Evolutionary conservation across 2,329 filamentous ascomycete species (phyloP).

Genomic region (Trichophyton verrucosum): DNA sequence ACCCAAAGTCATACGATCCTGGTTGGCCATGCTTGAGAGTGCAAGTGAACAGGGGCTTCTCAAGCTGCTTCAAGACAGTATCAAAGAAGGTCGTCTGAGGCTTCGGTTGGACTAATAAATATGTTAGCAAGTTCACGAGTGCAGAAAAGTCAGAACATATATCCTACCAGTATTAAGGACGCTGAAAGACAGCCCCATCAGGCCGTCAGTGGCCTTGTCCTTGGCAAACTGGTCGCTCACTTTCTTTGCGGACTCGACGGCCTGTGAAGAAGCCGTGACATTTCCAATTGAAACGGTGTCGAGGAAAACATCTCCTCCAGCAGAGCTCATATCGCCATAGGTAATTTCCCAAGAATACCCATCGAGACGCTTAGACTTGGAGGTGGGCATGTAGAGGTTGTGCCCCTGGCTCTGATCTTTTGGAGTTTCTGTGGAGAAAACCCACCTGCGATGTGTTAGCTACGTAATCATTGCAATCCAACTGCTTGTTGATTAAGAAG

Average conservation of each 20-base stretch:
- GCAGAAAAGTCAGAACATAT: background rate
- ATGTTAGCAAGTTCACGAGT: background rate
- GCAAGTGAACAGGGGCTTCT: constrained; percentile 57
- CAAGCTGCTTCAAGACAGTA: constrained; percentile 48
- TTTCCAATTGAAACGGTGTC: constrained; percentile 52
- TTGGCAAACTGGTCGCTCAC: constrained; percentile 44
- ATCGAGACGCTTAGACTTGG: constrained; percentile 33
- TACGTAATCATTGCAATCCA: background rate
- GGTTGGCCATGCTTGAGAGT: constrained; percentile 48
- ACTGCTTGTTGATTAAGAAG: background rate
- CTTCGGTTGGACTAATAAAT: constrained; percentile 7
- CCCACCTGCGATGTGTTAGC: constrained; percentile 42
- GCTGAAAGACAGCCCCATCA: constrained; percentile 50
- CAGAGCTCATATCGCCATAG: constrained; percentile 54
- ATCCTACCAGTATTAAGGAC: constrained; percentile 41
- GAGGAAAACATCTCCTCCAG: constrained; percentile 51
- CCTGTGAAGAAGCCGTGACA: constrained; percentile 48
- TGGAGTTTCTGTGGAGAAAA: constrained; percentile 45
- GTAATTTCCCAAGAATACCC: constrained; percentile 47
- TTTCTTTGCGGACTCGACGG: constrained; percentile 51
- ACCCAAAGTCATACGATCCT: constrained; percentile 63
- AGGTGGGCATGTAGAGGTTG: constrained; percentile 44
- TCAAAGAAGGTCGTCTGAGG: constrained; percentile 61
- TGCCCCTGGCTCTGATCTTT: constrained; percentile 40
- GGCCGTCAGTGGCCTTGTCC: constrained; percentile 45